Evolutionary conservation across 1,284 basidiomycete species (phyloP).

Genomic region (Porodaedalea pini): DNA sequence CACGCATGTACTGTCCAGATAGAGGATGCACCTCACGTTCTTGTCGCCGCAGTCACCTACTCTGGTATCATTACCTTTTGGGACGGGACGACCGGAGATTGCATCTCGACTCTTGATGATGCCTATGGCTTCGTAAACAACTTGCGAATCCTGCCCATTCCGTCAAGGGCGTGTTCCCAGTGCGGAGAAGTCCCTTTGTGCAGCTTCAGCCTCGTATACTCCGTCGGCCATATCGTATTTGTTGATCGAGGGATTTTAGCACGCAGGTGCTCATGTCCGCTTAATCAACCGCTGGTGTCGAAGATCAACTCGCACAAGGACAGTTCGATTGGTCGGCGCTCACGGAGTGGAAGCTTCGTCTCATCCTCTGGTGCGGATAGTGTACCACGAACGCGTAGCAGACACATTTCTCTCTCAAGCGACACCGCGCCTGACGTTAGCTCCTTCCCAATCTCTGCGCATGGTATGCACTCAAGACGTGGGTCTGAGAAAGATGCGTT

Average conservation of each 20-base stretch:
- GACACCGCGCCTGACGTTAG: conserved; percentile 42
- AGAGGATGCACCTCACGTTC: conserved; percentile 44
- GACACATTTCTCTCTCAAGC: conserved; percentile 38
- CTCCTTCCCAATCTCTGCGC: conserved; percentile 71
- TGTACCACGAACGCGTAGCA: conserved; percentile 43
- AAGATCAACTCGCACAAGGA: conserved; percentile 42
- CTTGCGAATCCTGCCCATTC: conserved; percentile 50
- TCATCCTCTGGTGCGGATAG: conserved; percentile 44
- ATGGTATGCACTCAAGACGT: conserved; percentile 69
- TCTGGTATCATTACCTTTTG: conserved; percentile 68
- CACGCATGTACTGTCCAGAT: conserved; percentile 51
- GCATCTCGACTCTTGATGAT: conserved; percentile 58
- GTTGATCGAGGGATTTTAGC: conserved; percentile 59
- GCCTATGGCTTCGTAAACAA: conserved; percentile 50
- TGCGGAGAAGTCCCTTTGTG: conserved; percentile 67
- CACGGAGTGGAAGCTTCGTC: conserved; percentile 56
- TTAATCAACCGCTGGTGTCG: conserved; percentile 37
- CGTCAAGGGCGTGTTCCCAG: conserved; percentile 51
- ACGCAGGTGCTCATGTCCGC: conserved; percentile 62
- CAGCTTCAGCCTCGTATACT: conserved; percentile 58
- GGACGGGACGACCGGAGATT: conserved; percentile 59
- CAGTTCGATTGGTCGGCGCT: conserved; percentile 45
- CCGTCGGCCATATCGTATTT: conserved; percentile 55
- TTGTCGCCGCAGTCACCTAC: conserved; percentile 61
- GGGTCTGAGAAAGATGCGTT: conserved; percentile 60